These are phyloP conservation scores for Acanthamoeba rhysodes DNA, from an alignment of 208 protist species.

Conservation along the genomic window DNA sequence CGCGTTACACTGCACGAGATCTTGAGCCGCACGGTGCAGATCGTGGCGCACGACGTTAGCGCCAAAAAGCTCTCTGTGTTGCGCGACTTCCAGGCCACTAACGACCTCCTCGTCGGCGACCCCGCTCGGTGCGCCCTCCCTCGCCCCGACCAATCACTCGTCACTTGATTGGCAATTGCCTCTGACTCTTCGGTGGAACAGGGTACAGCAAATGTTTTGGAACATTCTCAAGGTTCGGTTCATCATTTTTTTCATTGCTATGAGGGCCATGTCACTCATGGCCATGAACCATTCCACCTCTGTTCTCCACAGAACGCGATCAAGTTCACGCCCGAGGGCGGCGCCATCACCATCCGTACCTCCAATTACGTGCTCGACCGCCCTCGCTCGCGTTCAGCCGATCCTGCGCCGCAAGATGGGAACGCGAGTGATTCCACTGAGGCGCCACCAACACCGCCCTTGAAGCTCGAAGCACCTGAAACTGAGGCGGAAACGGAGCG, in stretches of 20 bases:
- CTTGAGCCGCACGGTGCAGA: conserved; percentile 15
- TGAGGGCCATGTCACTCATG: too few species aligned
- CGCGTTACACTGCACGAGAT: neutral
- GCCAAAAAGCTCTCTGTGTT: neutral
- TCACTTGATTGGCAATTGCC: too few species aligned
- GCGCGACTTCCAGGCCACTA: neutral
- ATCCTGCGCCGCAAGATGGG: too few species aligned
- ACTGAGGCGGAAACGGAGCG: neutral
- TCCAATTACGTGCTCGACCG: neutral
- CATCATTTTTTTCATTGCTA: too few species aligned
- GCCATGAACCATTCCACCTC: too few species aligned
- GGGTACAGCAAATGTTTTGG: conserved; percentile 8
- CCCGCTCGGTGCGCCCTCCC: neutral
- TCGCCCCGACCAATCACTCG: too few species aligned
- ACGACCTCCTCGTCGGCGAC: neutral
- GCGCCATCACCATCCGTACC: neutral
- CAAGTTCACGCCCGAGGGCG: conserved; percentile 56
- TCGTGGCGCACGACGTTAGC: neutral
- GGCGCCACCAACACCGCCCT: too few species aligned
- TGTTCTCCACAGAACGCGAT: neutral
- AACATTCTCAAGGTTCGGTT: neutral
- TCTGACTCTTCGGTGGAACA: neutral
- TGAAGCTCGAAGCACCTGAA: neutral
- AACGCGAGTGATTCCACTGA: too few species aligned
- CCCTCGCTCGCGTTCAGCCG: neutral